Conservation (phyloP, 345 rosid genomes). For the Gossypium herbaceum region DNA sequence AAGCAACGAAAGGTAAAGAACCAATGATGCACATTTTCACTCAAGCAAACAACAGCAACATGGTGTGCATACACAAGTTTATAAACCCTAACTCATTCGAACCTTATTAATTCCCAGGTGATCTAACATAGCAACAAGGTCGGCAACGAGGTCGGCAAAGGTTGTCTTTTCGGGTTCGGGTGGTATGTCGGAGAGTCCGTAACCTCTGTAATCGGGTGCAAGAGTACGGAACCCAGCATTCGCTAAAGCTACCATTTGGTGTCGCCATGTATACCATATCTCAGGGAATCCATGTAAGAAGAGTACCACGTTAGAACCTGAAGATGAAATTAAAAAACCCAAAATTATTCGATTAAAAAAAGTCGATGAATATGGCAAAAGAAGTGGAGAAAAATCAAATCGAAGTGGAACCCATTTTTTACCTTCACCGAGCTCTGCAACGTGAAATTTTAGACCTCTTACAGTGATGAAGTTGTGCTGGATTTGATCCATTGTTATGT, state of each 20-base stretch:
- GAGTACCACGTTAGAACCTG: conserved; percentile 25
- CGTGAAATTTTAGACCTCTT: conserved; percentile 16
- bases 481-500: conserved; percentile 10
- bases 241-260: conserved; percentile 54
- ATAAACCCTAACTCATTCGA: background rate
- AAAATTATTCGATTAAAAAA: background rate
- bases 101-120: conserved; percentile 36
- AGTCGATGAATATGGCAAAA: background rate
- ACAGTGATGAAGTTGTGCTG: conserved; percentile 16
- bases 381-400: background rate
- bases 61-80: background rate
- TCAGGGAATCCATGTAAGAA: conserved; percentile 65
- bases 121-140: conserved; percentile 41
- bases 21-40: background rate
- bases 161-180: conserved; percentile 39
- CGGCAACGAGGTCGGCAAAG: conserved; percentile 27
- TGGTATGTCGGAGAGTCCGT: conserved; percentile 49
- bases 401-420: background rate
- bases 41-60: background rate
- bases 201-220: conserved; percentile 52
- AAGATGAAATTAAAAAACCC: background rate
- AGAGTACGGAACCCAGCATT: conserved; percentile 40
- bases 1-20: conserved; percentile 1
- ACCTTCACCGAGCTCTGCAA: conserved; percentile 19
- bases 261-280: conserved; percentile 64